Percentiles rank a stretch among this genome's conserved stretches.
Evolutionary conservation across 805 yeast genomes (phyloP).

Genomic region (Blastobotrys americana): DNA sequence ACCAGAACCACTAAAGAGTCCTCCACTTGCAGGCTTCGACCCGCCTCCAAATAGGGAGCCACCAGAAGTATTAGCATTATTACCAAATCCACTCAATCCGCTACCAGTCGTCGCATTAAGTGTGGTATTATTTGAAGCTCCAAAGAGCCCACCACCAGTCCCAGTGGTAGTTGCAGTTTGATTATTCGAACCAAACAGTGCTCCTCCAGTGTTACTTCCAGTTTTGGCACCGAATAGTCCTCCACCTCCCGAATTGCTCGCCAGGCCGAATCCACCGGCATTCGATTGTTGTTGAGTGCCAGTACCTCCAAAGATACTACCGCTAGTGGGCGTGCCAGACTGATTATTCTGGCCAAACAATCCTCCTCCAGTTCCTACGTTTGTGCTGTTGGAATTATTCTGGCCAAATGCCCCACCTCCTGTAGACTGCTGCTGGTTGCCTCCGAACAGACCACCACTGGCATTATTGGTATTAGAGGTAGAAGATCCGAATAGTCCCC

Average conservation of each 20-base stretch:
- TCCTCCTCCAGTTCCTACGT: slow-evolving; percentile 21
- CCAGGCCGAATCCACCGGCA: slow-evolving; percentile 12
- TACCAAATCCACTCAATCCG: slow-evolving; percentile 17
- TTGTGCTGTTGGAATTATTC: slow-evolving; percentile 23
- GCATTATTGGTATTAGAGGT: slow-evolving; percentile 10
- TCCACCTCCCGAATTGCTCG: slow-evolving; percentile 18
- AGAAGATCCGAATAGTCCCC: slow-evolving; percentile 31
- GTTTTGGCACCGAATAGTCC: slow-evolving; percentile 25
- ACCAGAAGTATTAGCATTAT: slow-evolving; percentile 18
- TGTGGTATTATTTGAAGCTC: slow-evolving; percentile 4
- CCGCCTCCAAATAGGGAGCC: slow-evolving; percentile 29
- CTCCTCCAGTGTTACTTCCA: slow-evolving; percentile 14
- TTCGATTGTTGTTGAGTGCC: slow-evolving; percentile 12
- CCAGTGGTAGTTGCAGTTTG: slow-evolving; percentile 13
- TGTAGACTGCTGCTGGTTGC: slow-evolving; percentile 11
- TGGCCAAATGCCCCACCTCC: slow-evolving; percentile 17
- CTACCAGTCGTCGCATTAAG: slow-evolving; percentile 12
- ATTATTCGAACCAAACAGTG: slow-evolving; percentile 40
- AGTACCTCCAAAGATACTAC: slow-evolving; percentile 35
- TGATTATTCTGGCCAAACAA: slow-evolving; percentile 11
- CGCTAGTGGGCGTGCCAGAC: slow-evolving; percentile 20
- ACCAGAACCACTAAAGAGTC: slow-evolving; percentile 16
- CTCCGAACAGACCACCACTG: slow-evolving; percentile 21
- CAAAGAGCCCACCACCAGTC: slow-evolving; percentile 35
- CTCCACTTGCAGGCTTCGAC: slow-evolving; percentile 18